Evolutionary conservation across 1,139 yeast genomes (phyloP), one percentile per base, ranked within the genome.

Genomic region (Debaryomycetaceae sp.): DNA sequence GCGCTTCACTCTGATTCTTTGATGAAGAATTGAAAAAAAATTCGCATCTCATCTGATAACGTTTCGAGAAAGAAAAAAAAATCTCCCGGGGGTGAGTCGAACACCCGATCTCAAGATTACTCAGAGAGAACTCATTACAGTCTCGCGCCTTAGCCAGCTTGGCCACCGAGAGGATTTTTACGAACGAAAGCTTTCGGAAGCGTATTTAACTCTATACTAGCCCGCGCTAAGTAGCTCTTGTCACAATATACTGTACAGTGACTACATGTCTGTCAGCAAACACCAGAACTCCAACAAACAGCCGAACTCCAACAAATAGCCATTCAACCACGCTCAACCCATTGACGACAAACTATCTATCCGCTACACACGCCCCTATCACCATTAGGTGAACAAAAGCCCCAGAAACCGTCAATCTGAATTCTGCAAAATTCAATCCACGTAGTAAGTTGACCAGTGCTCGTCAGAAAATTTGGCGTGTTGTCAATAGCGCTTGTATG

Each of bases 61-160:
- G 22, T 19, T 18, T 32, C 13, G 5, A 28, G 36, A 17, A 31
- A 40, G 19, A 57, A 78, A 70, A 65, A 61, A 54, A 63, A 61
- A 49, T 81, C 86, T 80, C 86, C 81, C 75, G 84, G 81, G 85
- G 82, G 86, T 75, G 86, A 80, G 78, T 81, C 85, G 87, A 81
- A 81, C 87, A 75, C 86, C 83, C 85, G 87, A 79, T 79, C 84
- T 79, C 83, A 78, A 79, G 86, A 80, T 81, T 55, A 68, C 82
- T 66, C 56, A 64, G 64, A 58, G 59, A 47, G 47, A 46, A 50
- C 58, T 70, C 67, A 70, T 80, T 80, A 80, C 86, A 80, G 86
- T 79, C 86, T 79, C 81, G 81, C 84, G 84, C 84, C 82, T 78
- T 79, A 78, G 74, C 85, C 84, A 79, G 78, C 85, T 79, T 76